A percentile compares a stretch with the other conserved stretches of the same genome.
phyloP scores from a whole-genome alignment of 2,329 filamentous ascomycete species.

The Cladophialophora immunda region DNA sequence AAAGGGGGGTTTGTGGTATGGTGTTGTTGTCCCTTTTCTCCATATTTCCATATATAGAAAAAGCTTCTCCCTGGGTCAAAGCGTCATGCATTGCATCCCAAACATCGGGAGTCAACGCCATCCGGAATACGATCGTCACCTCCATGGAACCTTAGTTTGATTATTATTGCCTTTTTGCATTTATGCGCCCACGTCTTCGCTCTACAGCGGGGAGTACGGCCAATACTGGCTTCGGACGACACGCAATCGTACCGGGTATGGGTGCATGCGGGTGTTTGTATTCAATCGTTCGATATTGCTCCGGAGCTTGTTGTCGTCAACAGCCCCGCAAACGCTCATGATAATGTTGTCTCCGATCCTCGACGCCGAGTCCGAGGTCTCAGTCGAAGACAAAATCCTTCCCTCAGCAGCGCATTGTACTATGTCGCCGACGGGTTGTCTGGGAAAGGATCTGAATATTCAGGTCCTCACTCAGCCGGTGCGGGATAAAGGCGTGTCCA shows the following conservation, averaged over 20 bases:
- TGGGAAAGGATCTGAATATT: not conserved
- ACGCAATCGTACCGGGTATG: not conserved
- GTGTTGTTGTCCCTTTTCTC: not conserved
- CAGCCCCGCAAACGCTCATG: not conserved
- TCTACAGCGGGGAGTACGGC: not conserved
- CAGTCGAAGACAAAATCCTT: not conserved
- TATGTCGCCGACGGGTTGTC: not conserved
- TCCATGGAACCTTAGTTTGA: not conserved
- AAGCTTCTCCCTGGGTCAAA: not conserved
- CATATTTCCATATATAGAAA: not conserved
- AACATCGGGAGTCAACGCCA: not conserved
- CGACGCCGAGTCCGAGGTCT: not conserved
- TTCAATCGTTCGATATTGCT: not conserved
- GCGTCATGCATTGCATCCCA: not conserved
- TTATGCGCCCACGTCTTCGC: not conserved
- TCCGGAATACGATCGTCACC: not conserved
- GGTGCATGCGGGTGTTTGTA: not conserved
- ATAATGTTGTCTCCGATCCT: not conserved
- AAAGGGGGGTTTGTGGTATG: not conserved
- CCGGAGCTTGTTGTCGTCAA: not conserved
- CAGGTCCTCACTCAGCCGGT: constrained; percentile 6
- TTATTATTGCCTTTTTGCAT: not conserved
- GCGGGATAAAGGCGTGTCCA: constrained; percentile 52
- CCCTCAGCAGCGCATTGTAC: not conserved
- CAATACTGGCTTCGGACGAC: not conserved